Conservation (phyloP, 2,329 filamentous ascomycete genomes). For the Xylariaceae sp. region DNA sequence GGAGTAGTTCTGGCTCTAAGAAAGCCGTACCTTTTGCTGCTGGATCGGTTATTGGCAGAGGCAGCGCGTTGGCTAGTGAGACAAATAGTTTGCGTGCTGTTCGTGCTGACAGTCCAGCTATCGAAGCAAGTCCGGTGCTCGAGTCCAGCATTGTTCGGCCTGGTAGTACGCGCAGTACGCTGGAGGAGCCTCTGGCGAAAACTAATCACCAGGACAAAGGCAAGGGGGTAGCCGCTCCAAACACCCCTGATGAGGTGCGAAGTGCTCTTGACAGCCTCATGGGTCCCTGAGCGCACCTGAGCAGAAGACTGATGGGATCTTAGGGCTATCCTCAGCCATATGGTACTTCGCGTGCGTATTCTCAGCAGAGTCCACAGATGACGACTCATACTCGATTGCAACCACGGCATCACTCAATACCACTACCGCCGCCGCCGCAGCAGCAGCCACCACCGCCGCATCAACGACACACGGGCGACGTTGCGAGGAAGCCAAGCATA, state of each 20-base stretch:
- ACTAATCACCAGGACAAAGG: conserved; percentile 18
- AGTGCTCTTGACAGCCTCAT: conserved; percentile 45
- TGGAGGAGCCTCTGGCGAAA: conserved; percentile 26
- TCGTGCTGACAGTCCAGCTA: conserved; percentile 35
- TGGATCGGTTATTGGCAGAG: conserved; percentile 39
- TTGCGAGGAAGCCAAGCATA: conserved; percentile 41
- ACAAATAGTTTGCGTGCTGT: conserved; percentile 53
- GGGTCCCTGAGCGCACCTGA: conserved; percentile 38
- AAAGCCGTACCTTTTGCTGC: conserved; percentile 59
- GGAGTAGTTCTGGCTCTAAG: conserved; percentile 81
- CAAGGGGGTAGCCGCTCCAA: conserved; percentile 17
- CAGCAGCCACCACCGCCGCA: conserved; percentile 28
- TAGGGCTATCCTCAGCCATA: conserved; percentile 24
- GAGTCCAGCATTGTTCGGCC: conserved; percentile 23
- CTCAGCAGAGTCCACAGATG: conserved; percentile 22
- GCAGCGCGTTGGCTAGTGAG: conserved; percentile 51
- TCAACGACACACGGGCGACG: conserved; percentile 39
- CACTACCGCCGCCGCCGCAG: conserved; percentile 8
- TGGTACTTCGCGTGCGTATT: conserved; percentile 17
- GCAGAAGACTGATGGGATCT: conserved; percentile 29
- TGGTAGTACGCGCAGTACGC: conserved; percentile 19
- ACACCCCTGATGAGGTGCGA: conserved; percentile 46
- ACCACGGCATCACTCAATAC: conserved; percentile 11
- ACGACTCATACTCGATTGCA: conserved; percentile 22
- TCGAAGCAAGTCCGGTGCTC: conserved; percentile 33